Base-by-base conservation (phyloP, 2,329 filamentous ascomycete genomes). In the Epichloe sylvatica region DNA sequence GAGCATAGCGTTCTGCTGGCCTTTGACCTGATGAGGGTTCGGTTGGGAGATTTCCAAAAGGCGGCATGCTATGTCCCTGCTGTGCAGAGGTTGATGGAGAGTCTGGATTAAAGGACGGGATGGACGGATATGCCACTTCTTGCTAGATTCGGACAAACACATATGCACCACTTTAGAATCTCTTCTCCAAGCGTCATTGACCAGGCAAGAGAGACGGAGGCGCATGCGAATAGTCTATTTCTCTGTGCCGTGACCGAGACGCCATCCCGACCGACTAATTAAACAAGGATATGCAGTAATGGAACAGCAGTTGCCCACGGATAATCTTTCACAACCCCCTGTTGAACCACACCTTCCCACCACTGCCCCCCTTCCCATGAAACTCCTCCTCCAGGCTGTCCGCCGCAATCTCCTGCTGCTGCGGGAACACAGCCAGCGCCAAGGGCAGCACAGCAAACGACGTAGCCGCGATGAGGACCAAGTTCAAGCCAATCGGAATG, bases 331-430 rank as follows among this genome's bases (percentile, higher is more conserved):
- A 96, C 59, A 98, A 91, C 12, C 92, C 61, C 61, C 92, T 80
- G 67, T 98, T 97, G 69, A 98, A 97, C 64, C 94, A 87, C n/a
- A 98, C 86, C 71, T 88, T 74, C 0, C 86, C 90, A 49, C 78
- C 77, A 55, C 83, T 77, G 1, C 90, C 91, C 34, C 88, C 90
- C 50, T 78, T 78, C 6, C 80, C 83, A 69, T 83, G 84, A 65
- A 98, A 97, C 67, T 95, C 86, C 54, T 84, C 74, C 73, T 97
- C 92, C 50, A 98, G 70, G 46, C 72, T 80, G 33, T 78, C 76
- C 1, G 85, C 89, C 55, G 75, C 77, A 40, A 97, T 84, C 54
- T 79, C 78, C 72, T 98, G 87, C 55, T 89, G 76, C 70, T 96
- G 90, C 4, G 92, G 92, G 69, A 98, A 98, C 2, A 87, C 88